Conservation (phyloP, 805 yeast species). For the Scheffersomyces stipitis region DNA sequence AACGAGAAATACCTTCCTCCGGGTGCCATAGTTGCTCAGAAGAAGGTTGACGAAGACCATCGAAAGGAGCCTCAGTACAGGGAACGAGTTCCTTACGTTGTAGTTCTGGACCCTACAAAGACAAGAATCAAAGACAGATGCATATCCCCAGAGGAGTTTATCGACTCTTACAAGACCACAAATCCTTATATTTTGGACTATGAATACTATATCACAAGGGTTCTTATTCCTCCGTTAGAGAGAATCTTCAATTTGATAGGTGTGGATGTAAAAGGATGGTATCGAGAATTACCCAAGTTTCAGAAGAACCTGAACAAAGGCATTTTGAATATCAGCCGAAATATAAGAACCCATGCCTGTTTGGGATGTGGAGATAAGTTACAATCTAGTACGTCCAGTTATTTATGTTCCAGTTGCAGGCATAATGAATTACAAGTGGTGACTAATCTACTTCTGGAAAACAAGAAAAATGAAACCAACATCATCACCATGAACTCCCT, state of each 20-base stretch:
- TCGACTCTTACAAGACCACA: constrained; percentile 33
- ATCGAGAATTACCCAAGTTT: constrained; percentile 56
- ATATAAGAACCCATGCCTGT: constrained; percentile 20
- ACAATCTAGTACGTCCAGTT: constrained; percentile 3
- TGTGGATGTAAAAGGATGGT: constrained; percentile 78
- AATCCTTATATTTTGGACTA: constrained; percentile 60
- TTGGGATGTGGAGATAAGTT: constrained; percentile 23
- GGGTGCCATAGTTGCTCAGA: constrained; percentile 81
- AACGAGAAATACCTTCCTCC: constrained; percentile 77
- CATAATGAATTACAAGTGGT: constrained; percentile 35
- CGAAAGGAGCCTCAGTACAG: constrained; percentile 82
- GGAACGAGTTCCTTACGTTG: constrained; percentile 87
- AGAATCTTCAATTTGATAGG: constrained; percentile 82
- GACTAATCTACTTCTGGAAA: constrained; percentile 24
- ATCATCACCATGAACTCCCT: constrained; percentile 7
- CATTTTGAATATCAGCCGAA: constrained; percentile 9
- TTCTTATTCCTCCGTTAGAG: constrained; percentile 86
- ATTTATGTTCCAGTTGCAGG: constrained; percentile 19
- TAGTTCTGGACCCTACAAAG: constrained; percentile 55
- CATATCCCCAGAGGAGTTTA: constrained; percentile 71
- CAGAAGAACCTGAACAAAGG: constrained; percentile 1
- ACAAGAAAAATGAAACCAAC: constrained; percentile 13
- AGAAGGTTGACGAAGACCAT: constrained; percentile 60
- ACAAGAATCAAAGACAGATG: constrained; percentile 73
- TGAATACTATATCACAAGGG: constrained; percentile 82